Conservation (phyloP, 2,329 filamentous ascomycete genomes). For the Botrytis fragariae region DNA sequence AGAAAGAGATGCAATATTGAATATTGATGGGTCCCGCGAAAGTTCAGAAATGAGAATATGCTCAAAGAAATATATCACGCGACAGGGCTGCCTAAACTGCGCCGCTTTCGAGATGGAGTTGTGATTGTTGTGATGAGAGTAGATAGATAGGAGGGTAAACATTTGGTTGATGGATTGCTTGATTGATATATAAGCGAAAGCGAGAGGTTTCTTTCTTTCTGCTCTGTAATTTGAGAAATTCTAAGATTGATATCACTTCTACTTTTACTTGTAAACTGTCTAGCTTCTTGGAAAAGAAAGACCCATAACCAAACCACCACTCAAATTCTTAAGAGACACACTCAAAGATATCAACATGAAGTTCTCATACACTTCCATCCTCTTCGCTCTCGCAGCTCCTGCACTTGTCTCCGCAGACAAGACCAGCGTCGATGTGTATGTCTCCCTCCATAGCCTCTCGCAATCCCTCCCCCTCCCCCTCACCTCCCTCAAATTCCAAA, state of each 20-base stretch:
- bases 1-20: neutral
- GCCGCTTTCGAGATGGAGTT: neutral
- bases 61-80: neutral
- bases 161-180: neutral
- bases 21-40: neutral
- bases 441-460: neutral
- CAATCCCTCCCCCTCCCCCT: neutral
- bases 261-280: neutral
- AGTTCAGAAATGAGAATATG: neutral
- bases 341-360: constrained; percentile 7
- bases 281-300: neutral
- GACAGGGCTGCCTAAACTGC: neutral
- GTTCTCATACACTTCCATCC: constrained; percentile 9
- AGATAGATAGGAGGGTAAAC: neutral
- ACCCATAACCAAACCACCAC: neutral
- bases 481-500: neutral
- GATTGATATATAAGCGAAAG: constrained; percentile 1
- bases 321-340: neutral
- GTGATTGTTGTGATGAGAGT: neutral
- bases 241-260: neutral
- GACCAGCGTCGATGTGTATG: constrained; percentile 28
- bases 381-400: constrained; percentile 1
- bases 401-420: neutral
- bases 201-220: too few relatives aligned
- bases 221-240: neutral